Conservation (phyloP, 495 filamentous ascomycete genomes). For the Platismatia glauca region DNA sequence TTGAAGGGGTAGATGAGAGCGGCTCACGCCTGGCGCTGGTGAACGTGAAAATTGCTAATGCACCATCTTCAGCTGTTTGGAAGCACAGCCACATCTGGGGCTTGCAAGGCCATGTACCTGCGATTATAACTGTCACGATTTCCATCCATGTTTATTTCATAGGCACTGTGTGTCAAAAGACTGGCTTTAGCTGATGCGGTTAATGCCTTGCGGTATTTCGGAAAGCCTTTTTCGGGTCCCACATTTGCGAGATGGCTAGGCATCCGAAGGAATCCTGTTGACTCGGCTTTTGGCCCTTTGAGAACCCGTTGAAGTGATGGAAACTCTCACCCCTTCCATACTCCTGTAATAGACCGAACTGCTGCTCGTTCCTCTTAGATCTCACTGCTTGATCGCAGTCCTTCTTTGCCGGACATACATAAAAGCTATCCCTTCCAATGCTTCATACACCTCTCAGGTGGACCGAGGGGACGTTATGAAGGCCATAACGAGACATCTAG, state of each 20-base stretch:
- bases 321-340: neutral
- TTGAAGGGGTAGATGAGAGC: constrained; percentile 43
- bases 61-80: neutral
- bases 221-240: neutral
- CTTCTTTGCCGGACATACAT: neutral
- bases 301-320: neutral
- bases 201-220: neutral
- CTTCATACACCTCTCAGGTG: neutral
- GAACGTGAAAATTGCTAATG: neutral
- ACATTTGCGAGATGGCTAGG: neutral
- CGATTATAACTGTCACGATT: neutral
- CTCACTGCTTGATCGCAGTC: neutral
- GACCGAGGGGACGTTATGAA: neutral
- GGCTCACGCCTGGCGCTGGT: neutral
- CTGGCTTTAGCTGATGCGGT: neutral
- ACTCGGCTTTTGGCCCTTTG: neutral
- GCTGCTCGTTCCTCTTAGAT: neutral
- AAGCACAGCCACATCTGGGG: neutral
- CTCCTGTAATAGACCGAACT: too few species aligned
- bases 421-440: neutral
- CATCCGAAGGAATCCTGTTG: neutral
- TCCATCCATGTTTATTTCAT: neutral
- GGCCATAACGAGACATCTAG: neutral
- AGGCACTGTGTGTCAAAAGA: neutral
- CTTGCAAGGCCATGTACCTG: neutral